Evolutionary conservation across 192 early-diverging fungal genomes (phyloP).

Genomic region (Neocallimastix lanati): DNA sequence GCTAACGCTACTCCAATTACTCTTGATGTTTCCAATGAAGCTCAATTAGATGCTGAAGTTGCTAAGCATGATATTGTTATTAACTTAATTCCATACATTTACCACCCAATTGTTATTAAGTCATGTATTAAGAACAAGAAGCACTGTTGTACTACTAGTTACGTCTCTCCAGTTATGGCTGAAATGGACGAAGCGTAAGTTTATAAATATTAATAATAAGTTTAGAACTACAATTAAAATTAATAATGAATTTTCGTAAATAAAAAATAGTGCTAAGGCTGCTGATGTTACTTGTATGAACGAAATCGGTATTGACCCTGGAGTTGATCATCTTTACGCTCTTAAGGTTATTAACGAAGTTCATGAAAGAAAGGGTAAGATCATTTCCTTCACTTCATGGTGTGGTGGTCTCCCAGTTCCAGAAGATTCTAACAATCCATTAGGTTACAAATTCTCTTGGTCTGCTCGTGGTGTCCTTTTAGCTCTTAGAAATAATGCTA

Average conservation of each 20-base stretch:
- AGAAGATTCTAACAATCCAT: slow-evolving; percentile 87
- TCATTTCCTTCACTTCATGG: slow-evolving; percentile 79
- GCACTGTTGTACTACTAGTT: slow-evolving; percentile 90
- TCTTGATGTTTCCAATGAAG: slow-evolving; percentile 64
- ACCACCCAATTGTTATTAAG: slow-evolving; percentile 77
- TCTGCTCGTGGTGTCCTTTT: slow-evolving; percentile 93
- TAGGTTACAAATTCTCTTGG: slow-evolving; percentile 99
- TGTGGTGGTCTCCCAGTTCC: slow-evolving; percentile 97
- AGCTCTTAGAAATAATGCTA: slow-evolving; percentile 84
- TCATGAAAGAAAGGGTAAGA: slow-evolving; percentile 55
- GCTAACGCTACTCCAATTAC: slow-evolving; percentile 41
- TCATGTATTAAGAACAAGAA: slow-evolving; percentile 77
- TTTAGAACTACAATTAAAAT: too few species aligned
- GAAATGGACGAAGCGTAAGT: slow-evolving; percentile 63
- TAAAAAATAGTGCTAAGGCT: slow-evolving; percentile 55
- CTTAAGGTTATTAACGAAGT: slow-evolving; percentile 91
- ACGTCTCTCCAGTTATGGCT: slow-evolving; percentile 89
- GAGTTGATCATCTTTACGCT: slow-evolving; percentile 92
- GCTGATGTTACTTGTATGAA: slow-evolving; percentile 85
- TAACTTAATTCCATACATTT: slow-evolving; percentile 75
- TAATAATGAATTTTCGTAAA: too few species aligned
- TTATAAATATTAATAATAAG: too few species aligned
- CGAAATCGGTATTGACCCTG: slow-evolving; percentile 97
- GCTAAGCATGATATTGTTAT: slow-evolving; percentile 79
- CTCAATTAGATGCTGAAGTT: slow-evolving; percentile 50